Evolutionary conservation across 495 filamentous ascomycete genomes (phyloP).

Genomic region (Ascodesmis nigricans): DNA sequence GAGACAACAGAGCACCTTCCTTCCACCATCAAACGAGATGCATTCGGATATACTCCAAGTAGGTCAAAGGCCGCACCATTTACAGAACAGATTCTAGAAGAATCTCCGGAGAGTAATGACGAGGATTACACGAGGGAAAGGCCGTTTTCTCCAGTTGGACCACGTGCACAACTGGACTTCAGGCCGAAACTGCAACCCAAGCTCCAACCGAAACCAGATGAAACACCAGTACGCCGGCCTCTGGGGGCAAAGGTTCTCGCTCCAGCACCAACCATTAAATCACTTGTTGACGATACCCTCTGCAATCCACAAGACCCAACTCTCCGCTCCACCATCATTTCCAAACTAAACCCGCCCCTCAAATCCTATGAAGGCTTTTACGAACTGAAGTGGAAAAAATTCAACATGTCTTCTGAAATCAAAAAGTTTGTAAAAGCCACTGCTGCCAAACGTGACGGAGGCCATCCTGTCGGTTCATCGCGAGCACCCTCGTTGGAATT

Average conservation of each 20-base stretch:
- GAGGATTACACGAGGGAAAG: no score
- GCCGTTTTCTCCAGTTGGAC: no score
- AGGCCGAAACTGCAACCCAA: no score
- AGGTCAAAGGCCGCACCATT: slow-evolving; percentile 14
- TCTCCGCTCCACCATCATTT: slow-evolving; percentile 51
- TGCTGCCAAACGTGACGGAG: slow-evolving; percentile 33
- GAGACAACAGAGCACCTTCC: slow-evolving; percentile 69
- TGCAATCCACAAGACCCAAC: slow-evolving; percentile 71
- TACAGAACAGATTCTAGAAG: no score
- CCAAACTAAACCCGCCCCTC: slow-evolving; percentile 45
- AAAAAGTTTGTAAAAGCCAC: slow-evolving; percentile 51
- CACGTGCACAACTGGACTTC: no score
- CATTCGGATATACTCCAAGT: slow-evolving; percentile 18
- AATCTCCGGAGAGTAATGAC: no score
- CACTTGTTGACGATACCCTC: slow-evolving; percentile 55
- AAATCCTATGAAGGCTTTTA: slow-evolving; percentile 54
- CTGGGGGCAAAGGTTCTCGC: no score
- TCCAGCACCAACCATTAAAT: no score
- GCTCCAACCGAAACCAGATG: no score
- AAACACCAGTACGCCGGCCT: no score
- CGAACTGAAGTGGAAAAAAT: slow-evolving; percentile 36
- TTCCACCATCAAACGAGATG: slow-evolving; percentile 11
- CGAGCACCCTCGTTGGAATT: slow-evolving; percentile 46
- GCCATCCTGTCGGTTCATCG: slow-evolving; percentile 34
- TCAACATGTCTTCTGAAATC: slow-evolving; percentile 46